Conservation (phyloP, 2,329 filamentous ascomycete genomes). For the Lachnellula arida region DNA sequence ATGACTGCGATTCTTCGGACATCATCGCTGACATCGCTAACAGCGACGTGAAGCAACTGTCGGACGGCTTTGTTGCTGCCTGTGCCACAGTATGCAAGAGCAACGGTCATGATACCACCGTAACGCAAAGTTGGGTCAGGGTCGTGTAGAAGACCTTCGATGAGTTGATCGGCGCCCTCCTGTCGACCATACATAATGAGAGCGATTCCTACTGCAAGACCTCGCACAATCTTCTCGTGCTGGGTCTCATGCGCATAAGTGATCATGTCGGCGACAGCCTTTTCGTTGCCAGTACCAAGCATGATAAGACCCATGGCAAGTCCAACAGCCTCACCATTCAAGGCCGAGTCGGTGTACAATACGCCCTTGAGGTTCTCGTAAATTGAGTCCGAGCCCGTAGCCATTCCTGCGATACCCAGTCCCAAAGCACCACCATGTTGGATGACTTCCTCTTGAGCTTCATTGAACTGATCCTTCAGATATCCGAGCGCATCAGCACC, state of each 20-base stretch:
- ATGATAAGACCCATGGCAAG: conserved; percentile 97
- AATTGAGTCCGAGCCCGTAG: conserved; percentile 82
- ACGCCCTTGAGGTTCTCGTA: conserved; percentile 88
- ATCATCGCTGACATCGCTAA: conserved; percentile 97
- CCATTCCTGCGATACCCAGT: conserved; percentile 96
- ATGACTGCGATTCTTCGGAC: conserved; percentile 94
- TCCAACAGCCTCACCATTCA: conserved; percentile 95
- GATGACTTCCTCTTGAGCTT: conserved; percentile 83
- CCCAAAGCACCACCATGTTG: conserved; percentile 95
- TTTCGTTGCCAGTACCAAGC: conserved; percentile 94
- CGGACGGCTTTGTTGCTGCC: conserved; percentile 98
- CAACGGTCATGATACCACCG: conserved; percentile 98
- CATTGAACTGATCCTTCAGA: conserved; percentile 68
- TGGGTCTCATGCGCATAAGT: conserved; percentile 96
- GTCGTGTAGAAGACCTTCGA: conserved; percentile 88
- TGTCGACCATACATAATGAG: conserved; percentile 97
- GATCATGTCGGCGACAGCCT: conserved; percentile 93
- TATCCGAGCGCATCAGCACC: conserved; percentile 85
- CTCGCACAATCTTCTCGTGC: conserved; percentile 97
- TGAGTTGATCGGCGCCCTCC: conserved; percentile 89
- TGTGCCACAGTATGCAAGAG: conserved; percentile 92
- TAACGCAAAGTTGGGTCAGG: conserved; percentile 92
- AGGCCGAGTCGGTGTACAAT: conserved; percentile 86
- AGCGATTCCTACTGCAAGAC: conserved; percentile 92
- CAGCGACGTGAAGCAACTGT: conserved; percentile 89